Evolutionary conservation across 306 rosid genomes (phyloP).

Genomic region (Begonia masoniana): DNA sequence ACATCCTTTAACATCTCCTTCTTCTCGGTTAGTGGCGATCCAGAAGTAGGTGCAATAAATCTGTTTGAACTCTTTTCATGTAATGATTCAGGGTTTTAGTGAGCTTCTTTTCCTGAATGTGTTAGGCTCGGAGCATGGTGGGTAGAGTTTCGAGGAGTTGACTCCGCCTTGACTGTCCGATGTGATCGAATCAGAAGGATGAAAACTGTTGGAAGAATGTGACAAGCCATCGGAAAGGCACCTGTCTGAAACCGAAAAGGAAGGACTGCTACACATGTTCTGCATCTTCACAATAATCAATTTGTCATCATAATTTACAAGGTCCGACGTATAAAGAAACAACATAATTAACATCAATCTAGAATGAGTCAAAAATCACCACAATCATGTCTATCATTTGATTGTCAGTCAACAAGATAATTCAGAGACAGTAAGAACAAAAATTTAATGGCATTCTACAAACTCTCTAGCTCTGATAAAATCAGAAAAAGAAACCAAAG

Average conservation of each 20-base stretch:
- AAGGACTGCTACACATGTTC: constrained; percentile 64
- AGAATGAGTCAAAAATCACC: too few relatives aligned
- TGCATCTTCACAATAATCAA: constrained; percentile 43
- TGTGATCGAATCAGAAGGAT: constrained; percentile 30
- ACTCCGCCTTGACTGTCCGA: constrained; percentile 25
- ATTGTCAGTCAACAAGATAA: too few relatives aligned
- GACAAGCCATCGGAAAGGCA: constrained; percentile 74
- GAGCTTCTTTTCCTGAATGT: constrained; percentile 22
- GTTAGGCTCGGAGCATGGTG: constrained; percentile 36
- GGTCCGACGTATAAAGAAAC: neutral
- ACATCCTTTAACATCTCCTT: constrained; percentile 53
- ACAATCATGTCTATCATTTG: too few relatives aligned
- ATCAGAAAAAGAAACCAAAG: too few relatives aligned
- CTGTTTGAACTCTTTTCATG: constrained; percentile 23
- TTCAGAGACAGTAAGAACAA: too few relatives aligned
- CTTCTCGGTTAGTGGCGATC: constrained; percentile 26
- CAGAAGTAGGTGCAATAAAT: constrained; percentile 18
- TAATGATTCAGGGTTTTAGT: constrained; percentile 13
- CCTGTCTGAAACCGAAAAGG: constrained; percentile 63
- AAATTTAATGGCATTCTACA: too few relatives aligned
- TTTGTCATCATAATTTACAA: constrained; percentile 11
- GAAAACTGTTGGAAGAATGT: constrained; percentile 36
- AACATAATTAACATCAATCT: too few relatives aligned
- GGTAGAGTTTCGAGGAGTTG: constrained; percentile 34
- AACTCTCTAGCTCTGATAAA: too few relatives aligned